These are phyloP conservation scores for Camellia lanceoleosa DNA, from an alignment of 148 eudicot genomes.

Conservation along the genomic window DNA sequence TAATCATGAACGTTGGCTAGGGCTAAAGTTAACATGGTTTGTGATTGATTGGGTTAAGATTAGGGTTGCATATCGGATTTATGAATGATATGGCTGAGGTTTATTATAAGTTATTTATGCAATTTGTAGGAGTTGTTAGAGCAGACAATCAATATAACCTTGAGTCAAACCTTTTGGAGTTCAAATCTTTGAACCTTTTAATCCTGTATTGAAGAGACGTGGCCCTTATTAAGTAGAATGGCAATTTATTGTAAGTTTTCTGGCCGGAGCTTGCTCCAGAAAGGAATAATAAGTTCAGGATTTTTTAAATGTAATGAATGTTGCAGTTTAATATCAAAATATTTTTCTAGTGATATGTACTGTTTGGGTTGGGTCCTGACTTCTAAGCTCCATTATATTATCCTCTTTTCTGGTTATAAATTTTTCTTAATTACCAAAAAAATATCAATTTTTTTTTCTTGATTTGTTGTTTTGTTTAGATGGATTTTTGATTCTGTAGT, in stretches of 20 bases:
- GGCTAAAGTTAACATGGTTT: neutral
- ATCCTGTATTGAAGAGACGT: neutral
- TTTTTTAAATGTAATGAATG: neutral
- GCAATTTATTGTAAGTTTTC: neutral
- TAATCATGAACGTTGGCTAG: neutral
- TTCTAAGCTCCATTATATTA: no score
- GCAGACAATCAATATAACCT: no score
- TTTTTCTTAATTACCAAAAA: no score
- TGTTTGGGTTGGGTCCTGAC: no score
- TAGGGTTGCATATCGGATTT: neutral
- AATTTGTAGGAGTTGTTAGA: no score
- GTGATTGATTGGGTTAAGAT: neutral
- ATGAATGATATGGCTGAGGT: neutral
- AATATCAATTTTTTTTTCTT: neutral
- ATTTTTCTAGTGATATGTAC: no score
- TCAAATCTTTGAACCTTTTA: neutral
- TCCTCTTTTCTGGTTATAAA: no score
- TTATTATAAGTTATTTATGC: neutral
- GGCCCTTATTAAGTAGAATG: neutral
- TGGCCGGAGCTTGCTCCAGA: neutral
- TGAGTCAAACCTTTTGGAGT: neutral
- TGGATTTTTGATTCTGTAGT: constrained; percentile 9
- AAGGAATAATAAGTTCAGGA: neutral
- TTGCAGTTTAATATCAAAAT: neutral
- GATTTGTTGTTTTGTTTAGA: neutral